These are phyloP conservation scores for Trametes sp. DNA, from an alignment of 1,284 basidiomycete species.

Conservation along the genomic window DNA sequence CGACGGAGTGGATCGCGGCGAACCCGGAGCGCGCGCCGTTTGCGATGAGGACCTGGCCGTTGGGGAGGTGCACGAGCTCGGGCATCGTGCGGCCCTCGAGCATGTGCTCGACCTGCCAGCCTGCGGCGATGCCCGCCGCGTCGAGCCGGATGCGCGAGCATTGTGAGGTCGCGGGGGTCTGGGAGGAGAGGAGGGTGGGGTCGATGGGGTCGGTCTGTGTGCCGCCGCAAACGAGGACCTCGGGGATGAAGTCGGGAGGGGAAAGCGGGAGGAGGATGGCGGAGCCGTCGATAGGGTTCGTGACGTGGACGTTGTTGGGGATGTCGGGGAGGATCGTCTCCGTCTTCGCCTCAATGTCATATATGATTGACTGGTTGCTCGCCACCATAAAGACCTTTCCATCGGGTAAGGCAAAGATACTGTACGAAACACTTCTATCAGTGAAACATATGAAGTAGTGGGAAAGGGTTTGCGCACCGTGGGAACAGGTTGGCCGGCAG, in stretches of 20 bases:
- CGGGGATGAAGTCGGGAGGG: conserved; percentile 53
- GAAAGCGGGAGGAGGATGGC: conserved; percentile 58
- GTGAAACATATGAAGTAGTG: background rate
- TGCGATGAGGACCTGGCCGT: conserved; percentile 73
- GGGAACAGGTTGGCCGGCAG: conserved; percentile 73
- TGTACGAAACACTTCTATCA: background rate
- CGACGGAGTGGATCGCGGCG: conserved; percentile 62
- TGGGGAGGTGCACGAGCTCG: conserved; percentile 73
- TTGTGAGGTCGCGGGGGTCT: conserved; percentile 52
- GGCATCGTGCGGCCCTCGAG: conserved; percentile 83
- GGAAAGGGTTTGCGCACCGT: conserved; percentile 35
- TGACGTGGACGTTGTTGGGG: conserved; percentile 55
- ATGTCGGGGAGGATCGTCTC: conserved; percentile 53
- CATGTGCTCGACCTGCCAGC: conserved; percentile 69
- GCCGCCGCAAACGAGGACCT: conserved; percentile 60
- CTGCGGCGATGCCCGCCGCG: conserved; percentile 33
- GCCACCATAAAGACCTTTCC: conserved; percentile 55
- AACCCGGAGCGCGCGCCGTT: conserved; percentile 71
- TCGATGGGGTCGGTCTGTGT: conserved; percentile 40
- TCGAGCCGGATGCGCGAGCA: conserved; percentile 44
- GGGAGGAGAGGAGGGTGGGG: conserved; percentile 44
- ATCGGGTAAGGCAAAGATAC: conserved; percentile 41
- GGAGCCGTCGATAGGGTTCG: conserved; percentile 55
- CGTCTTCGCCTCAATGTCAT: conserved; percentile 42
- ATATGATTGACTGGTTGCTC: conserved; percentile 48